These are phyloP conservation scores for Fusarium stilboides DNA, from an alignment of 2,329 filamentous ascomycete species.

Conservation along the genomic window DNA sequence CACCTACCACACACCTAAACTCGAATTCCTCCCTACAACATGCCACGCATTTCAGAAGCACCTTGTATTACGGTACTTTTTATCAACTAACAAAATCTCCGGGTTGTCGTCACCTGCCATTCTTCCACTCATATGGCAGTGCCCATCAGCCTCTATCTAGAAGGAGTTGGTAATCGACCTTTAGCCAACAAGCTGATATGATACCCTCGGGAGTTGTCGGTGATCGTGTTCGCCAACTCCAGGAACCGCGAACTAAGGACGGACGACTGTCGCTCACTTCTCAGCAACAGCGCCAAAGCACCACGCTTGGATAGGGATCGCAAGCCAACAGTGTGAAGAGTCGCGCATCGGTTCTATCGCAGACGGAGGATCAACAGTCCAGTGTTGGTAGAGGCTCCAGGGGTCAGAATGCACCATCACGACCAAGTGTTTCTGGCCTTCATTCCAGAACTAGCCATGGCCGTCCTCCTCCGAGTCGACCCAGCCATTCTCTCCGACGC, in stretches of 20 bases:
- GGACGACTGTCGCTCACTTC: slow-evolving; percentile 21
- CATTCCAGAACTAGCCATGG: slow-evolving; percentile 11
- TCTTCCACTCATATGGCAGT: slow-evolving; percentile 33
- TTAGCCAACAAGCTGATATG: slow-evolving; percentile 25
- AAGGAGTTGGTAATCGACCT: slow-evolving; percentile 17
- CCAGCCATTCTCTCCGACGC: slow-evolving; percentile 1
- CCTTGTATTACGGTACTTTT: slow-evolving; percentile 21
- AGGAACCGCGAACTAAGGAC: slow-evolving; percentile 25
- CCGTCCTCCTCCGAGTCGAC: slow-evolving; percentile 1
- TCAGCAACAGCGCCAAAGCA: slow-evolving; percentile 46
- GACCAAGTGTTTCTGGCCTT: slow-evolving; percentile 27
- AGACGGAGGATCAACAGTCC: slow-evolving; percentile 23
- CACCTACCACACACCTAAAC: slow-evolving; percentile 1
- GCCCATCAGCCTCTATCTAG: slow-evolving; percentile 17
- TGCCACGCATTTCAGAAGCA: slow-evolving; percentile 17
- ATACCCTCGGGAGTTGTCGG: slow-evolving; percentile 50
- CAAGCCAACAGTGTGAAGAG: slow-evolving; percentile 47
- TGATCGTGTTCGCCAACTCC: slow-evolving; percentile 51
- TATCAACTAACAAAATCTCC: slow-evolving; percentile 24
- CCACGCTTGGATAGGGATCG: slow-evolving; percentile 50
- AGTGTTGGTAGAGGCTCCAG: not conserved
- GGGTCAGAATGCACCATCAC: slow-evolving; percentile 11
- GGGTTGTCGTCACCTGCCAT: not conserved
- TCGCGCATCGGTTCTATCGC: slow-evolving; percentile 41
- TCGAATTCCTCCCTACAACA: slow-evolving; percentile 18